Evolutionary conservation across 805 yeast genomes (phyloP).

Genomic region (Lachancea mirantina): DNA sequence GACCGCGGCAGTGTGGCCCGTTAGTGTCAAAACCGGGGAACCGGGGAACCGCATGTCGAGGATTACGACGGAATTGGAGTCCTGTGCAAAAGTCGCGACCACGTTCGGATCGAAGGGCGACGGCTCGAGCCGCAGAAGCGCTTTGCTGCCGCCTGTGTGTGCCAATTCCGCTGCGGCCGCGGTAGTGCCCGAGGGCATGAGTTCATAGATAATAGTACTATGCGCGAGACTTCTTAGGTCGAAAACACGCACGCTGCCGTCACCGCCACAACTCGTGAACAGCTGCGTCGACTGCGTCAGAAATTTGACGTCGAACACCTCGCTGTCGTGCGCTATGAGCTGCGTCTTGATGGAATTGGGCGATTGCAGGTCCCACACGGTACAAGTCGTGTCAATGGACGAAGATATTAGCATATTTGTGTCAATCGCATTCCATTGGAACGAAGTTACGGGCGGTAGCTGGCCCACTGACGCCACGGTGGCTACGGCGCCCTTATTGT

Average conservation of each 20-base stretch:
- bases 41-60: conserved; percentile 89
- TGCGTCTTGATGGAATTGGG: conserved; percentile 73
- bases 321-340: conserved; percentile 92
- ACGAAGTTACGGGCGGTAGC: conserved; percentile 85
- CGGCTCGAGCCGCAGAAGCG: conserved; percentile 69
- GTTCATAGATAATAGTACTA: conserved; percentile 89
- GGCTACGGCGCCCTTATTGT: conserved; percentile 26
- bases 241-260: conserved; percentile 89
- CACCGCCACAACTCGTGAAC: conserved; percentile 91
- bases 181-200: conserved; percentile 39
- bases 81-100: conserved; percentile 73
- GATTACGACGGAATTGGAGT: conserved; percentile 56
- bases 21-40: conserved; percentile 60
- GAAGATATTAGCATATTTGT: conserved; percentile 70
- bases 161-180: too few species aligned
- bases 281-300: conserved; percentile 59
- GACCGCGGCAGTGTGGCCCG: conserved; percentile 60
- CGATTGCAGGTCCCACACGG: conserved; percentile 72
- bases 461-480: conserved; percentile 18
- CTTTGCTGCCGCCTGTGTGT: conserved; percentile 33
- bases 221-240: conserved; percentile 86
- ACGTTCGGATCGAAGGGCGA: conserved; percentile 76
- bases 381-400: conserved; percentile 93
- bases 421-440: conserved; percentile 83
- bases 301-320: conserved; percentile 88